A percentile compares a stretch with the other conserved stretches of the same genome.
Conservation (phyloP, 495 filamentous ascomycete species). For the Daldinia bambusicola region DNA sequence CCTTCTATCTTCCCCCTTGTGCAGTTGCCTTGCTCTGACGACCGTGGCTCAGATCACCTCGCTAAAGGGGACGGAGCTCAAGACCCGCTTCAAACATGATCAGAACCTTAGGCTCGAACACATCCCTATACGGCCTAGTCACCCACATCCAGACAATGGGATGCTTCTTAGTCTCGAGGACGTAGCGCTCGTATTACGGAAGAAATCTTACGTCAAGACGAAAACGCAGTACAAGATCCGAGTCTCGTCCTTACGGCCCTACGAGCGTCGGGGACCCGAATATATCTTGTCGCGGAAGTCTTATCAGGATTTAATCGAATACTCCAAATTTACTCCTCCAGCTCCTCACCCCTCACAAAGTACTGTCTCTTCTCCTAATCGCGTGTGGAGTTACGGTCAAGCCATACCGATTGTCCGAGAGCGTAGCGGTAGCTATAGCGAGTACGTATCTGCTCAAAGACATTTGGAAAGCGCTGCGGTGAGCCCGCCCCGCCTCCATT, state of each 20-base stretch:
- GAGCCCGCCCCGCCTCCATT: conserved; percentile 14
- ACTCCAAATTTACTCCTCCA: conserved; percentile 34
- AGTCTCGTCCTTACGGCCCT: conserved; percentile 18
- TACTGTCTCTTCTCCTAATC: conserved; percentile 20
- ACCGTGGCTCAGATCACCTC: conserved; percentile 45
- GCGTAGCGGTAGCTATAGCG: conserved; percentile 35
- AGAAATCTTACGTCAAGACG: conserved; percentile 45
- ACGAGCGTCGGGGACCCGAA: conserved; percentile 29
- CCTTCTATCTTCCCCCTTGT: background rate
- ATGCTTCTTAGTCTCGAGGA: conserved; percentile 42
- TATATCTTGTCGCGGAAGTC: conserved; percentile 34
- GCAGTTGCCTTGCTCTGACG: background rate
- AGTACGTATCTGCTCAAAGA: conserved; percentile 28
- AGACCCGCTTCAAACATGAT: conserved; percentile 23
- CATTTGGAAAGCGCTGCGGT: conserved; percentile 17
- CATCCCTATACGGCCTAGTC: conserved; percentile 45
- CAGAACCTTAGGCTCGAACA: conserved; percentile 30
- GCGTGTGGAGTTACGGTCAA: background rate
- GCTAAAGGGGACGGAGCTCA: conserved; percentile 41
- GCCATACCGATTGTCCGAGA: conserved; percentile 13
- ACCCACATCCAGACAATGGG: conserved; percentile 47
- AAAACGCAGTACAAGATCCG: conserved; percentile 18
- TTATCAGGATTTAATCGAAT: conserved; percentile 32
- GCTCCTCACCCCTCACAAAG: conserved; percentile 21
- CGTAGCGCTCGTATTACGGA: conserved; percentile 20